Percentiles rank a stretch among this genome's conserved stretches.
phyloP scores from a whole-genome alignment of 768 basidiomycete species.

The Gyrodon lividus region DNA sequence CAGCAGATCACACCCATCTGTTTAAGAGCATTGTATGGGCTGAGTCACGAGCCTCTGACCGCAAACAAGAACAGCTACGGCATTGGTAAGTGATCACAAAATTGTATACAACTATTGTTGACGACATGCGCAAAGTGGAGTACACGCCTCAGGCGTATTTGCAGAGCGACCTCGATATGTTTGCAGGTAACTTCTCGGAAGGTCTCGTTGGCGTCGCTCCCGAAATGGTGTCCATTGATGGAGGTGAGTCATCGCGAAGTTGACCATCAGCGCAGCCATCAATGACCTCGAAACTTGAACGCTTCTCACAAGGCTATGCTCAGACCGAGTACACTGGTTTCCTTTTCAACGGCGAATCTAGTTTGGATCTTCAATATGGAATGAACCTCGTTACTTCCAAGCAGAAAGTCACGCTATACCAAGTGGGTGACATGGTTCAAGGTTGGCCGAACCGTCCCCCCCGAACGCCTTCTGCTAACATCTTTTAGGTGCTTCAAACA shows the following conservation, averaged over 20 bases:
- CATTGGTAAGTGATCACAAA: conserved; percentile 29
- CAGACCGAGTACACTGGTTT: conserved; percentile 44
- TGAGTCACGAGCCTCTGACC: conserved; percentile 42
- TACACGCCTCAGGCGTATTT: conserved; percentile 47
- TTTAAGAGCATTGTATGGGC: conserved; percentile 52
- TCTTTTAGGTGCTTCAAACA: conserved; percentile 42
- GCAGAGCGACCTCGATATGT: conserved; percentile 41
- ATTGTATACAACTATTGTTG: not conserved
- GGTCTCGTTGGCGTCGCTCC: conserved; percentile 25
- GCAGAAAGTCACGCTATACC: conserved; percentile 43
- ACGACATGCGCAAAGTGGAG: conserved; percentile 37
- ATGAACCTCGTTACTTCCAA: conserved; percentile 45
- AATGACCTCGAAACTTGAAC: conserved; percentile 12
- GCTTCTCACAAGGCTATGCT: conserved; percentile 40
- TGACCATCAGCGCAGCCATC: not conserved
- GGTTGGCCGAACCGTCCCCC: conserved; percentile 21
- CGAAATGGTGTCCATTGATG: conserved; percentile 29
- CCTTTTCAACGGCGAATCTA: conserved; percentile 50
- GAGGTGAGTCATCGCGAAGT: conserved; percentile 28
- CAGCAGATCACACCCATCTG: conserved; percentile 51
- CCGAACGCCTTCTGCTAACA: not conserved
- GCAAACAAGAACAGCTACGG: conserved; percentile 49
- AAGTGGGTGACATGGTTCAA: conserved; percentile 43
- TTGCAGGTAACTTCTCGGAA: conserved; percentile 32
- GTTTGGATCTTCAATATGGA: conserved; percentile 56